These are phyloP conservation scores for Combretum micranthum DNA, from an alignment of 345 rosid species.

Conservation along the genomic window DNA sequence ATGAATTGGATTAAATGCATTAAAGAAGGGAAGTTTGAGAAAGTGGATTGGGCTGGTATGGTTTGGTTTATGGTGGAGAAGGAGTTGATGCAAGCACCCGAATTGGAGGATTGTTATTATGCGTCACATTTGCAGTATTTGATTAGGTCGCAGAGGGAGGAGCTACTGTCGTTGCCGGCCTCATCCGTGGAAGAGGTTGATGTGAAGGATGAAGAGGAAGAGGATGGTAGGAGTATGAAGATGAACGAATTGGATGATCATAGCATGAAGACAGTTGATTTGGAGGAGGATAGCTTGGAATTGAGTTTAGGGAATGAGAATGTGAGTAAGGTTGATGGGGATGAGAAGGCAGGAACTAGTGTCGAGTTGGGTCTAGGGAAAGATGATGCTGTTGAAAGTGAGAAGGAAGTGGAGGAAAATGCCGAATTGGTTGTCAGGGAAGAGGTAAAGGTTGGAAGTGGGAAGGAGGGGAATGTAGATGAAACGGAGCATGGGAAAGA, in stretches of 20 bases:
- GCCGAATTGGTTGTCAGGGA: neutral
- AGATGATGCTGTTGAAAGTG: slow-evolving; percentile 1
- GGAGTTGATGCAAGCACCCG: slow-evolving; percentile 42
- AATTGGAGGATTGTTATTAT: slow-evolving; percentile 58
- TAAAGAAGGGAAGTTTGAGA: slow-evolving; percentile 58
- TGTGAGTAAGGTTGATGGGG: slow-evolving; percentile 5
- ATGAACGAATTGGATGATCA: slow-evolving; percentile 23
- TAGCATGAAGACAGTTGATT: slow-evolving; percentile 22
- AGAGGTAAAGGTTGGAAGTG: slow-evolving; percentile 8
- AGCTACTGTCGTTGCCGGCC: slow-evolving; percentile 18
- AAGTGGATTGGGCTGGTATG: slow-evolving; percentile 66
- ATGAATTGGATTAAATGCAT: slow-evolving; percentile 33
- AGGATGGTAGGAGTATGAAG: slow-evolving; percentile 29
- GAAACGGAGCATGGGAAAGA: neutral
- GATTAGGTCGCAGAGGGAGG: slow-evolving; percentile 48
- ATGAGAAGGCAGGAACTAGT: slow-evolving; percentile 10
- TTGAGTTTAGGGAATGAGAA: slow-evolving; percentile 54
- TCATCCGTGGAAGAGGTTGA: slow-evolving; percentile 17
- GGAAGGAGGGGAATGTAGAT: neutral
- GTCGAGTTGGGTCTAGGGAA: neutral
- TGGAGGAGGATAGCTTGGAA: slow-evolving; percentile 57
- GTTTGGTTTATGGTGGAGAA: slow-evolving; percentile 90
- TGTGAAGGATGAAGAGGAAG: slow-evolving; percentile 26
- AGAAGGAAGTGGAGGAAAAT: slow-evolving; percentile 7
- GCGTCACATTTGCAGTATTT: slow-evolving; percentile 82